Evolutionary conservation across 148 eudicot species (phyloP), one percentile per base, ranked within the genome.

Genomic region (Limonium bicolor): DNA sequence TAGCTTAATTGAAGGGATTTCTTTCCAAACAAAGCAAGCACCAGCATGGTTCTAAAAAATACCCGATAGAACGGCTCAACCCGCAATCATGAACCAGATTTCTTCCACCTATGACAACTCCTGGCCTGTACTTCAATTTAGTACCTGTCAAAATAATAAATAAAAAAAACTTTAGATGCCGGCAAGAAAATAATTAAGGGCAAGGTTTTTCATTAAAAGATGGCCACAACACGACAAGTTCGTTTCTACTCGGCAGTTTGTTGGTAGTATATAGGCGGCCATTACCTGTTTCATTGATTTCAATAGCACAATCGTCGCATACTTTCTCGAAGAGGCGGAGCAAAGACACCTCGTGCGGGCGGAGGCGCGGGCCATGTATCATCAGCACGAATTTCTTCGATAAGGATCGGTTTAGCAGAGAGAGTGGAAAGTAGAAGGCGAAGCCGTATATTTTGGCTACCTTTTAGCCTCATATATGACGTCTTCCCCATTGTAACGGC

Each of bases 221-320:
- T n/a, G n/a, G n/a, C n/a, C n/a, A n/a, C n/a, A n/a, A n/a, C n/a
- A n/a, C n/a, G n/a, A n/a, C n/a, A n/a, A n/a, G n/a, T n/a, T n/a
- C n/a, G n/a, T n/a, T n/a, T n/a, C n/a, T n/a, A n/a, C n/a, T n/a
- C n/a, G n/a, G n/a, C n/a, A n/a, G n/a, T n/a, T n/a, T n/a, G n/a
- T n/a, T n/a, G n/a, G n/a, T n/a, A n/a, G n/a, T n/a, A n/a, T n/a
- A n/a, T n/a, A n/a, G n/a, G n/a, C n/a, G n/a, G n/a, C n/a, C n/a
- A n/a, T 28, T 46, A 82, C 96, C 96, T 5, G 94, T 87, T 63
- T 87, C 94, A 22, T 87, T 87, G 52, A 87, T 83, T 59, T 73
- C 73, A 1, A 87, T 73, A 5, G 16, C 45, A 32, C 80, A 79
- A 50, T 72, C 94, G 28, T 82, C 86, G 43, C 61, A 76, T 19